phyloP scores from a whole-genome alignment of 345 rosid genomes.

The Pistacia integerrima region DNA sequence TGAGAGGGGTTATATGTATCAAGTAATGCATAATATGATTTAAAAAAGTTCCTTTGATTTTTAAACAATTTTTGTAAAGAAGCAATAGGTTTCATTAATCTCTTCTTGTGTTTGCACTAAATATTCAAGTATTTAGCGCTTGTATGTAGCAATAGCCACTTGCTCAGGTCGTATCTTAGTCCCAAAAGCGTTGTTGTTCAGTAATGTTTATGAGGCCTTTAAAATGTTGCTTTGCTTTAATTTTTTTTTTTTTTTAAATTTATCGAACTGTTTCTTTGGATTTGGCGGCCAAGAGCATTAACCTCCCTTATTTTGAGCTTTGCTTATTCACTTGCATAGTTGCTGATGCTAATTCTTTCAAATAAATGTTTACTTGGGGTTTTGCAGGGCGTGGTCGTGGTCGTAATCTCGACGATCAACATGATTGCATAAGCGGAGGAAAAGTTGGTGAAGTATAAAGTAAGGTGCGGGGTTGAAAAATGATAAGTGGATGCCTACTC shows the following conservation, averaged over 20 bases:
- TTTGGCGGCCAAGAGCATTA: too few species aligned
- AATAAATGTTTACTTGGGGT: not conserved
- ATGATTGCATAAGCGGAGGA: slow-evolving; percentile 26
- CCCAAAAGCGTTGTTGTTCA: not conserved
- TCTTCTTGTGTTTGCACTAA: not conserved
- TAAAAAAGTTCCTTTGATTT: not conserved
- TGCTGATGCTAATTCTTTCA: not conserved
- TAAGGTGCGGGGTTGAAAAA: slow-evolving; percentile 19
- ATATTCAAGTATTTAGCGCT: not conserved
- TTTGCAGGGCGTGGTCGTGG: slow-evolving; percentile 22
- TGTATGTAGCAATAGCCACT: not conserved
- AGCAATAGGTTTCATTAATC: not conserved
- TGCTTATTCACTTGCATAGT: not conserved
- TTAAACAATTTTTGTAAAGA: not conserved
- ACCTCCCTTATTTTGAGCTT: too few species aligned
- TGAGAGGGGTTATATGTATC: not conserved
- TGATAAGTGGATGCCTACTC: slow-evolving; percentile 34
- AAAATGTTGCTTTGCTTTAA: not conserved
- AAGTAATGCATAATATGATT: slow-evolving; percentile 5
- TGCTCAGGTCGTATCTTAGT: not conserved
- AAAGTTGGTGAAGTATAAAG: not conserved
- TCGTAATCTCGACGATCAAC: too few species aligned
- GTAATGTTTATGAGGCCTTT: not conserved
- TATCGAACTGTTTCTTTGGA: too few species aligned
- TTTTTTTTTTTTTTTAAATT: too few species aligned